Conservation (phyloP, 2,329 filamentous ascomycete genomes). For the Fusarium phyllophilum region DNA sequence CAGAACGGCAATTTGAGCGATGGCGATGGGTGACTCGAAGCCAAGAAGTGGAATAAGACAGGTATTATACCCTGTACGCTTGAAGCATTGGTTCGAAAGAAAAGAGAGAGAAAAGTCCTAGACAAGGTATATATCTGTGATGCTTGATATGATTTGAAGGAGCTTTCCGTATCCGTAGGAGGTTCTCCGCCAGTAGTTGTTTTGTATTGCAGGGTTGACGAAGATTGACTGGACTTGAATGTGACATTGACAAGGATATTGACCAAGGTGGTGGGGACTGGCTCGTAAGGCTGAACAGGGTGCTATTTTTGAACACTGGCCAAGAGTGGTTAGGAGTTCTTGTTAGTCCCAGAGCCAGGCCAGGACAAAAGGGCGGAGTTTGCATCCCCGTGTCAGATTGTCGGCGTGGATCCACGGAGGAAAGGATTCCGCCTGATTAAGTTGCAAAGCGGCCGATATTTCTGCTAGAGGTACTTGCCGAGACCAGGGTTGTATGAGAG, state of each 20-base stretch:
- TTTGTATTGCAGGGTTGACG: constrained; percentile 9
- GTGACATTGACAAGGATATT: constrained; percentile 30
- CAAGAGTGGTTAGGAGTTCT: constrained; percentile 1
- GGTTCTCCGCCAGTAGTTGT: constrained; percentile 9
- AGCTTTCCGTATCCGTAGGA: constrained; percentile 19
- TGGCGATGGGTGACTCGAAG: neutral
- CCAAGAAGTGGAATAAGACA: constrained; percentile 4
- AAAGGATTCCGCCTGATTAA: constrained; percentile 2
- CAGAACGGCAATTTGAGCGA: constrained; percentile 3
- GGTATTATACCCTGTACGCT: constrained; percentile 9
- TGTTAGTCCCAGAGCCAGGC: constrained; percentile 12
- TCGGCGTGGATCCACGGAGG: constrained; percentile 18
- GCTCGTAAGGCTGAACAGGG: constrained; percentile 45
- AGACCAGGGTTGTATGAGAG: constrained; percentile 15
- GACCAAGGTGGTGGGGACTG: constrained; percentile 33
- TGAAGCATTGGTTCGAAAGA: neutral
- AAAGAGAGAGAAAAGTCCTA: neutral
- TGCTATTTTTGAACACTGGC: constrained; percentile 30
- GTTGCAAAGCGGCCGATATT: constrained; percentile 13
- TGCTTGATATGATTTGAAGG: constrained; percentile 11
- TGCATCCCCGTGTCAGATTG: constrained; percentile 11
- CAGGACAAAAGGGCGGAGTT: constrained; percentile 24
- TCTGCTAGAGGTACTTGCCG: constrained; percentile 32
- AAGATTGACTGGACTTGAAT: constrained; percentile 5
- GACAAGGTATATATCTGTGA: neutral